A percentile compares a stretch with the other conserved stretches of the same genome.
phyloP scores from a whole-genome alignment of 1,284 basidiomycete genomes.

The Heterobasidion parviporum region DNA sequence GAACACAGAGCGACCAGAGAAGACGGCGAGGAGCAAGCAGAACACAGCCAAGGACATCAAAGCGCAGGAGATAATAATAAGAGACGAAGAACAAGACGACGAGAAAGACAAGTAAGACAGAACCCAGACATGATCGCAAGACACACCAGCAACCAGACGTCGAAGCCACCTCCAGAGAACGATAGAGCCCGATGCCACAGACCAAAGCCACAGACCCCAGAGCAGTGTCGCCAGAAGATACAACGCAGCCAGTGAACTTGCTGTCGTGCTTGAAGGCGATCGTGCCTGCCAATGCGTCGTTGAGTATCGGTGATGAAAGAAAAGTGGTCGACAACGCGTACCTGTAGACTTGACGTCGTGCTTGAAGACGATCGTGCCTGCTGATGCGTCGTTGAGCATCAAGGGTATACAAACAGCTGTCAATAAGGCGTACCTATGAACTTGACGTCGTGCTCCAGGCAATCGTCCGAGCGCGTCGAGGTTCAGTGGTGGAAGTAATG shows the following conservation, averaged over 20 bases:
- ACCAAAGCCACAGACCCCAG: not conserved
- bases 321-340: not conserved
- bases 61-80: no score
- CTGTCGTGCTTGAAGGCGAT: not conserved
- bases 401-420: not conserved
- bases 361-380: not conserved
- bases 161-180: no score
- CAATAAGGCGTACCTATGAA: not conserved
- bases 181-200: not conserved
- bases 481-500: no score
- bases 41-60: no score
- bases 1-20: no score
- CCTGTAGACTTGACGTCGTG: not conserved
- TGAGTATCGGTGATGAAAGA: not conserved
- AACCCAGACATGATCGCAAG: no score
- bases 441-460: no score
- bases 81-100: no score
- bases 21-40: no score
- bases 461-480: no score
- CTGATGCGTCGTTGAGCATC: not conserved
- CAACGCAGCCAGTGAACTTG: not conserved
- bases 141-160: no score
- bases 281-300: not conserved
- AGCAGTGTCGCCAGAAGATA: not conserved
- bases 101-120: no score